Evolutionary conservation across 2,329 filamentous ascomycete genomes (phyloP), one percentile per base, ranked within the genome.

Genomic region (Xylaria polymorpha): DNA sequence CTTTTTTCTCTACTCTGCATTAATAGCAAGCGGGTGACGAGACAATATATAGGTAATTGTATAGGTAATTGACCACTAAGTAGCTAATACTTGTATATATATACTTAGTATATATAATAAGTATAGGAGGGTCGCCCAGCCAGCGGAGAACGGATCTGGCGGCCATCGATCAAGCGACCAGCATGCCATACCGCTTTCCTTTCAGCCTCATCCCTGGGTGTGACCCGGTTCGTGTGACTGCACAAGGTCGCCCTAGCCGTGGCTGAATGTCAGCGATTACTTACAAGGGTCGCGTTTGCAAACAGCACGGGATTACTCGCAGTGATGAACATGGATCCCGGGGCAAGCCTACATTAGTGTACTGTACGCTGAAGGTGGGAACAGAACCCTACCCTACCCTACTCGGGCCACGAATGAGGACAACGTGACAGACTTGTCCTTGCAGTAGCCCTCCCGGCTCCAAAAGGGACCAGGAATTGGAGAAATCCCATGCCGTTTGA

Each of bases 151-250:
- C 25, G 62, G 46, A 39, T 67, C 63, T 64, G 46, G 43, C 58
- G 35, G 64, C 58, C 37, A 65, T 60, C 51, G 35, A 66, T 62
- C 32, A 62, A 62, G 44, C 67, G 67, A 61, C 69, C 61, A 50
- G 50, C 63, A 66, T 66, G 14, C 53, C 63, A 66, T 66, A 18
- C 53, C 44, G 57, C 43, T 58, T 64, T 20, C 15, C 29, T 46
- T 67, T 71, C 67, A 71, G 69, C 69, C 69, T 69, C 69, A 69
- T 67, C 41, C 43, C 58, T 59, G 61, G 56, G 48, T 64, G 25
- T 61, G 39, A 43, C 53, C 32, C n/a, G 32, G 55, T 69, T 64
- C 59, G 55, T 67, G 43, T 60, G 67, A 60, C 55, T 41, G 29
- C 20, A 32, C 43, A 66, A 55, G 63, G 66, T 60, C 53, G 46